A percentile compares a stretch with the other conserved stretches of the same genome.
Conservation (phyloP, 1,139 yeast species). For the Pneumocystis wakefieldiae region DNA sequence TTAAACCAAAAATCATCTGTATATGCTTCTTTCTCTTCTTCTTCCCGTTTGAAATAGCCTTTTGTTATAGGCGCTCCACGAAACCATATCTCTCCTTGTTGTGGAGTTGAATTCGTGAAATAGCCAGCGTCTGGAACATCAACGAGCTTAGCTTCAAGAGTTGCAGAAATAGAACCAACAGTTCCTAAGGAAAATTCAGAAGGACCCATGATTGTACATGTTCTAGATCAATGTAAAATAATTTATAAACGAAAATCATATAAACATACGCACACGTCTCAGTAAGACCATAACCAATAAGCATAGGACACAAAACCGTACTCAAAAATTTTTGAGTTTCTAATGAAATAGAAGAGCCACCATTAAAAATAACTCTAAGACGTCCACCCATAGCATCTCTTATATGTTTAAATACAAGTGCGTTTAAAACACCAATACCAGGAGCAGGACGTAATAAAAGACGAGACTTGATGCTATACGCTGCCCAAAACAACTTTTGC, state of each 20-base stretch:
- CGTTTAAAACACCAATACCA: constrained; percentile 48
- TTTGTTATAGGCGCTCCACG: constrained; percentile 57
- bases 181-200: constrained; percentile 52
- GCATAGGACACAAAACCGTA: constrained; percentile 69
- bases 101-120: constrained; percentile 47
- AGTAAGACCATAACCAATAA: constrained; percentile 91
- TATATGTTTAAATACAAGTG: constrained; percentile 67
- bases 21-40: constrained; percentile 66
- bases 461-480: constrained; percentile 55
- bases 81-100: constrained; percentile 80
- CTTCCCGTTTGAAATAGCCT: constrained; percentile 69
- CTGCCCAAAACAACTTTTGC: constrained; percentile 82
- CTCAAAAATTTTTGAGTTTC: constrained; percentile 80
- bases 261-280: constrained; percentile 61
- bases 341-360: constrained; percentile 81
- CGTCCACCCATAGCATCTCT: constrained; percentile 93
- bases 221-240: constrained; percentile 19
- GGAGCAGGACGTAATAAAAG: constrained; percentile 56
- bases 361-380: constrained; percentile 58
- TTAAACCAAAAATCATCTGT: constrained; percentile 84
- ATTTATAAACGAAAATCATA: not conserved
- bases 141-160: constrained; percentile 74
- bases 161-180: constrained; percentile 70
- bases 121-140: constrained; percentile 91
- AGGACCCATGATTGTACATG: constrained; percentile 57